phyloP scores from a whole-genome alignment of 805 yeast genomes.

The Metschnikowia cerradonensis region DNA sequence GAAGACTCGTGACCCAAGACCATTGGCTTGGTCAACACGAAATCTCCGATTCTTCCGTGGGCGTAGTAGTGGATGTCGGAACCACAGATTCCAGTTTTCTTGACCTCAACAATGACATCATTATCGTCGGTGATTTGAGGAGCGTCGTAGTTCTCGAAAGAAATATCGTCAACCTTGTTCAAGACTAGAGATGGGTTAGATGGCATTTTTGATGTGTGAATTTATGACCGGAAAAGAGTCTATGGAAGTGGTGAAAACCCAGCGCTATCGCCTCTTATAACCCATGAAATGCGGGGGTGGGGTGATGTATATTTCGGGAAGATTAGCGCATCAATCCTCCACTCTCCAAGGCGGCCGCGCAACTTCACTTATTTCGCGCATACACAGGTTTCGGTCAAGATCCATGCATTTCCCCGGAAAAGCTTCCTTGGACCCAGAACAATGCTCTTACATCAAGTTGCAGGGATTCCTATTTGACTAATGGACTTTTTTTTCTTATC shows the following conservation, averaged over 20 bases:
- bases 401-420: too few relatives aligned
- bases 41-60: slow-evolving; percentile 76
- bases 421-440: not conserved
- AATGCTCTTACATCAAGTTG: too few relatives aligned
- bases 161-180: slow-evolving; percentile 57
- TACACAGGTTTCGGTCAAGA: not conserved
- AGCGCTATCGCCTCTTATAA: slow-evolving; percentile 4
- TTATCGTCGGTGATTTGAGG: slow-evolving; percentile 61
- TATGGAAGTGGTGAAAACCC: not conserved
- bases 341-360: not conserved
- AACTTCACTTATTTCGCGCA: not conserved
- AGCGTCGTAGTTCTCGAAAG: slow-evolving; percentile 61
- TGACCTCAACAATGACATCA: slow-evolving; percentile 69
- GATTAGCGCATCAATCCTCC: slow-evolving; percentile 1
- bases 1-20: slow-evolving; percentile 86
- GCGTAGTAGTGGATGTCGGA: slow-evolving; percentile 80
- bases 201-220: slow-evolving; percentile 17
- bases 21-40: slow-evolving; percentile 72
- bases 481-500: too few relatives aligned
- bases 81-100: slow-evolving; percentile 86
- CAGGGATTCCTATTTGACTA: too few relatives aligned
- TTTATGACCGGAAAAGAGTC: not conserved
- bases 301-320: slow-evolving; percentile 6
- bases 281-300: slow-evolving; percentile 4
- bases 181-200: slow-evolving; percentile 58